A percentile compares a stretch with the other conserved stretches of the same genome.
These are phyloP conservation scores for Colletotrichum tropicale DNA, from an alignment of 2,329 filamentous ascomycete genomes.

Conservation along the genomic window DNA sequence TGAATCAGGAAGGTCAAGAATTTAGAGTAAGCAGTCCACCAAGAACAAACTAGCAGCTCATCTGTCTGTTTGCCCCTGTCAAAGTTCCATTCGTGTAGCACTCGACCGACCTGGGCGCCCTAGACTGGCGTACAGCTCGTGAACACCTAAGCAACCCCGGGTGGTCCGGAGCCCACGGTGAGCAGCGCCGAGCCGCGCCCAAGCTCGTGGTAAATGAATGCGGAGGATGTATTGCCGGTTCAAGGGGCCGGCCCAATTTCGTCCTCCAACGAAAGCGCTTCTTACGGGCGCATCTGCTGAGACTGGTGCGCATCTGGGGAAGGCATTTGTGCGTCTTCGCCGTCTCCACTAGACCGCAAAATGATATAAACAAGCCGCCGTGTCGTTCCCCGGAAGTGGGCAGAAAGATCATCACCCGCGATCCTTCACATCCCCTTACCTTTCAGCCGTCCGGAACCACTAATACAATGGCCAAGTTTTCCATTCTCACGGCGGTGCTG, in stretches of 20 bases:
- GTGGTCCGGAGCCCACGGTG: background rate
- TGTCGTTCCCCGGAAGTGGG: background rate
- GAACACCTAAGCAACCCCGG: background rate
- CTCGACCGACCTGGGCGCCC: background rate
- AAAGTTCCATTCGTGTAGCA: slow-evolving; percentile 1
- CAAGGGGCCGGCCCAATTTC: slow-evolving; percentile 3
- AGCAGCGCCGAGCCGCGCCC: background rate
- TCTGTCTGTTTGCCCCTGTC: background rate
- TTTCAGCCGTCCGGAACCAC: background rate
- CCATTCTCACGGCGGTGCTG: slow-evolving; percentile 36
- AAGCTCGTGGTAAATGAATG: slow-evolving; percentile 2
- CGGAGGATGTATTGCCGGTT: slow-evolving; percentile 7
- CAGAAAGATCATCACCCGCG: background rate
- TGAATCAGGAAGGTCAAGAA: slow-evolving; percentile 2
- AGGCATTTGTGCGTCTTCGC: background rate
- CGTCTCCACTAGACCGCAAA: background rate
- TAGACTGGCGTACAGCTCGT: background rate
- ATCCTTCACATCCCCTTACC: background rate
- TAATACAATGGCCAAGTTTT: slow-evolving; percentile 24
- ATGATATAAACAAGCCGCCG: background rate
- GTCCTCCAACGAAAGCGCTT: slow-evolving; percentile 12
- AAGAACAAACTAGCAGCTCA: background rate
- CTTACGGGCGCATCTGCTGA: background rate
- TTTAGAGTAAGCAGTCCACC: background rate
- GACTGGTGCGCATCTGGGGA: slow-evolving; percentile 9